These are phyloP conservation scores for Talaromyces nanjingensis DNA, from an alignment of 495 filamentous ascomycete genomes.

Conservation along the genomic window DNA sequence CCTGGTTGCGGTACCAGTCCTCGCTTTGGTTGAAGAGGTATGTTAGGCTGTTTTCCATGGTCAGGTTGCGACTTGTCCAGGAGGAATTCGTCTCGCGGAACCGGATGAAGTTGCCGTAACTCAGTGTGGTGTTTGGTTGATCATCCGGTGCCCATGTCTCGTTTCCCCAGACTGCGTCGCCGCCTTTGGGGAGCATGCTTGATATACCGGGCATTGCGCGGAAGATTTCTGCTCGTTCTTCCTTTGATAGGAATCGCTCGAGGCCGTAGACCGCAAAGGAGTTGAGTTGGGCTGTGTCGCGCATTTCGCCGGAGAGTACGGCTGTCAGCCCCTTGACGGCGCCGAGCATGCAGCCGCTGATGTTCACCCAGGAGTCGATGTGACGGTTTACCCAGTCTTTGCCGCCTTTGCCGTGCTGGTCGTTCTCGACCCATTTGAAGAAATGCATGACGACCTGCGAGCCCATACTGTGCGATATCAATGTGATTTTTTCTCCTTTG, in stretches of 20 bases:
- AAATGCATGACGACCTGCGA: slow-evolving; percentile 94
- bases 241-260: slow-evolving; percentile 85
- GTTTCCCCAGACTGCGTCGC: slow-evolving; percentile 91
- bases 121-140: slow-evolving; percentile 57
- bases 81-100: slow-evolving; percentile 69
- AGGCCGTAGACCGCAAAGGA: slow-evolving; percentile 96
- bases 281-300: slow-evolving; percentile 94
- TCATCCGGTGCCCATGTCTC: slow-evolving; percentile 87
- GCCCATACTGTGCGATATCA: slow-evolving; percentile 97
- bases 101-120: slow-evolving; percentile 76
- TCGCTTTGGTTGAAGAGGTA: slow-evolving; percentile 75
- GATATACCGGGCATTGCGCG: slow-evolving; percentile 94
- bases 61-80: slow-evolving; percentile 64
- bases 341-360: slow-evolving; percentile 95
- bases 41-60: slow-evolving; percentile 64
- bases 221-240: slow-evolving; percentile 90
- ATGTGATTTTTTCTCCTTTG: slow-evolving; percentile 67
- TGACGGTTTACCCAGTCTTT: slow-evolving; percentile 83
- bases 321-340: slow-evolving; percentile 89
- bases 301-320: slow-evolving; percentile 93
- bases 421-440: slow-evolving; percentile 91
- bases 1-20: slow-evolving; percentile 72
- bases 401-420: slow-evolving; percentile 72
- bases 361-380: slow-evolving; percentile 94
- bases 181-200: slow-evolving; percentile 95